Base-by-base conservation (phyloP, 2,329 filamentous ascomycete genomes). In the Trichophyton benhamiae region DNA sequence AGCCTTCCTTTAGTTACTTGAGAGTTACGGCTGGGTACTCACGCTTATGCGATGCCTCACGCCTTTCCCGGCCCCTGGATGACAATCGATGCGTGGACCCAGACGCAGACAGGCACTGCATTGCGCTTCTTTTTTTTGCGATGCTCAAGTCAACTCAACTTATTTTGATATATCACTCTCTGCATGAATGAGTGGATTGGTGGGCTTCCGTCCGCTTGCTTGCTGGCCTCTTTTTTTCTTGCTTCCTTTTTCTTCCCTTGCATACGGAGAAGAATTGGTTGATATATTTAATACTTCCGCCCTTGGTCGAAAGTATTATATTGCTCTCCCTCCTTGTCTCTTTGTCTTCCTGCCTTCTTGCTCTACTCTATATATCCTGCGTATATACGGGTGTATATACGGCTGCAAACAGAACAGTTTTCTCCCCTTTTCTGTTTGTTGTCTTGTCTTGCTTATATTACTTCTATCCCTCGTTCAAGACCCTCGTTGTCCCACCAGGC, bases 351-450 rank as follows among this genome's bases (percentile, higher is more conserved):
- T 17, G 41, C 15, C 5, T 17, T 17, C 11, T 7, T 15, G 3
- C 25, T 60, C 49, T 62, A 25, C 27, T 61, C 17, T 55, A 44
- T 30, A 53, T 53, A 53, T 53, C 30, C 41, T 13, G 33, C 33
- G 33, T 38, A 46, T 42, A 44, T 48, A 53, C 22, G 11, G 17
- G 11, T 15, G 22, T 53, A 33, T 53, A 53, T 33, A 53, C 49
- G 8, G 9, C n/a, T n/a, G 27, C 22, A 53, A 25, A 27, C 49
- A 27, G 49, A 33, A 27, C 25, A 33, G 49, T 25, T 53, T 53
- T 53, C 49, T 11, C 46, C 11, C 17, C 9, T 48, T 48, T 48
- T 48, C 27, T 22, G 53, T 60, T 61, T 63, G 52, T 42, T 53
- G 22, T 48, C 58, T 61, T 53, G 55, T 58, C 27, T 27, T 17